Evolutionary conservation across 2,329 filamentous ascomycete species (phyloP).

Genomic region (Apiospora rasikravindrae): DNA sequence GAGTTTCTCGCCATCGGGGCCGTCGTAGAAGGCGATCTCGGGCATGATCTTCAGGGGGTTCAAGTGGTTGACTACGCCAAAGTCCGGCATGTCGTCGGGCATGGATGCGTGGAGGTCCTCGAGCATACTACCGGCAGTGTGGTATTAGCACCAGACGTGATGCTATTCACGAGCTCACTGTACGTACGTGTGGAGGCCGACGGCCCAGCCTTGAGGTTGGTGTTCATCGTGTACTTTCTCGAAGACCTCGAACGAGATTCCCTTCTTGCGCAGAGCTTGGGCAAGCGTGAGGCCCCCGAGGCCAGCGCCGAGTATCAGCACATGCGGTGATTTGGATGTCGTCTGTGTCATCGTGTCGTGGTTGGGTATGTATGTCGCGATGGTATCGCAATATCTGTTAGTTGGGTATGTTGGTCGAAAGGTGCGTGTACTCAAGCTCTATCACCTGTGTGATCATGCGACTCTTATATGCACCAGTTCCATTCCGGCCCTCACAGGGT

Average conservation of each 20-base stretch:
- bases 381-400: not conserved
- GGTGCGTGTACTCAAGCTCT: not conserved
- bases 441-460: too few species aligned
- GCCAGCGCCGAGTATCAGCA: slow-evolving; percentile 24
- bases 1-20: slow-evolving; percentile 19
- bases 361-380: not conserved
- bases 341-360: not conserved
- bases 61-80: slow-evolving; percentile 27
- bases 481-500: too few species aligned
- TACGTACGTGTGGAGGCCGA: slow-evolving; percentile 21
- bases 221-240: slow-evolving; percentile 16
- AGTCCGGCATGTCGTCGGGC: slow-evolving; percentile 26
- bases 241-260: slow-evolving; percentile 21
- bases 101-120: slow-evolving; percentile 15
- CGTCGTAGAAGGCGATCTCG: slow-evolving; percentile 26
- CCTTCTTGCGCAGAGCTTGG: slow-evolving; percentile 21
- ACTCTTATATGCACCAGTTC: not conserved
- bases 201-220: slow-evolving; percentile 20
- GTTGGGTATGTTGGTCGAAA: not conserved
- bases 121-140: slow-evolving; percentile 1
- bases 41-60: slow-evolving; percentile 25
- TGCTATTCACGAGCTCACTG: not conserved
- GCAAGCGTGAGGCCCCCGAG: slow-evolving; percentile 25
- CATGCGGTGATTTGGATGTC: slow-evolving; percentile 16
- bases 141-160: not conserved